phyloP scores from a whole-genome alignment of 352 stramenopile genomes.

The Aphanomyces cochlioides region DNA sequence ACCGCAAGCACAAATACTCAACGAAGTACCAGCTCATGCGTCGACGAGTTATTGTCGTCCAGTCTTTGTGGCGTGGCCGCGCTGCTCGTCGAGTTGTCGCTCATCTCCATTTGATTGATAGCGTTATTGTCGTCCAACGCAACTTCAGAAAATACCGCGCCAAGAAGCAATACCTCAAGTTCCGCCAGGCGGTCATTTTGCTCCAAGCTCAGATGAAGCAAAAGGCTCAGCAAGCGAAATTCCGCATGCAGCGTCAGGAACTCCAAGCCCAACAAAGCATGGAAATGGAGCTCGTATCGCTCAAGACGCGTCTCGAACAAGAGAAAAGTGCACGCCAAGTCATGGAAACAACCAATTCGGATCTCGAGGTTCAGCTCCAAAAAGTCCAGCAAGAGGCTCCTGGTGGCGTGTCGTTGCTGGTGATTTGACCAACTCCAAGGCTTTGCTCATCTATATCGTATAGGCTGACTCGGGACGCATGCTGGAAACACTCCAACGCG shows the following conservation, averaged over 20 bases:
- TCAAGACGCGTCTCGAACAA: slow-evolving; percentile 74
- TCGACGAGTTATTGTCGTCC: slow-evolving; percentile 47
- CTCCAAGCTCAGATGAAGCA: slow-evolving; percentile 70
- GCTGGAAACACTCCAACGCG: slow-evolving; percentile 77
- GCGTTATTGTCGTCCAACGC: slow-evolving; percentile 45
- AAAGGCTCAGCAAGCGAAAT: slow-evolving; percentile 74
- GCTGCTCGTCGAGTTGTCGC: background rate
- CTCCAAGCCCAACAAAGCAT: slow-evolving; percentile 68
- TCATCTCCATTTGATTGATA: slow-evolving; percentile 53
- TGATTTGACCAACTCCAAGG: background rate
- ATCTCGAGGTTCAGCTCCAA: slow-evolving; percentile 60
- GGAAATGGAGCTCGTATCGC: slow-evolving; percentile 65
- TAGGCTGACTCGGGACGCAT: slow-evolving; percentile 75
- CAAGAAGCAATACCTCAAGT: slow-evolving; percentile 47
- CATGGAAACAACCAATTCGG: slow-evolving; percentile 71
- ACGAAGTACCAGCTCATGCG: slow-evolving; percentile 32
- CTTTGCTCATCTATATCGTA: background rate
- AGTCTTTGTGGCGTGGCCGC: slow-evolving; percentile 66
- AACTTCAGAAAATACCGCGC: slow-evolving; percentile 48
- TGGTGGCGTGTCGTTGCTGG: slow-evolving; percentile 13
- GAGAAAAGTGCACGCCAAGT: slow-evolving; percentile 67
- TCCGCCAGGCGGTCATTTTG: slow-evolving; percentile 65
- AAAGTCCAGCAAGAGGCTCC: slow-evolving; percentile 32
- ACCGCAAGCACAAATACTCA: slow-evolving; percentile 6
- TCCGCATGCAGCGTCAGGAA: slow-evolving; percentile 51